Evolutionary conservation across 2,329 filamentous ascomycete genomes (phyloP).

Genomic region (Stagonosporopsis chrysanthemi): DNA sequence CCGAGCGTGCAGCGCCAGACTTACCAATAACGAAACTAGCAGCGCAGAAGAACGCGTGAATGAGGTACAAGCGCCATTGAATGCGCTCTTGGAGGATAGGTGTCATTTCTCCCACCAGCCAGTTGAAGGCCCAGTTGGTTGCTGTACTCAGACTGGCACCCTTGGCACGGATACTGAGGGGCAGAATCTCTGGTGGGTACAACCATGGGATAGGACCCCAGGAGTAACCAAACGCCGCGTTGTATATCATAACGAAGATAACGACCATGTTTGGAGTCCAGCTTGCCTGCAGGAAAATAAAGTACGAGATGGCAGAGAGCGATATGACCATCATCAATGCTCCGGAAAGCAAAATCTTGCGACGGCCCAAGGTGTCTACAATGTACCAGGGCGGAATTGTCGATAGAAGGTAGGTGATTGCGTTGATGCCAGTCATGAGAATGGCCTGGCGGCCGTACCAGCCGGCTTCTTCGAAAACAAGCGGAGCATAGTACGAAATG

Average conservation of each 20-base stretch:
- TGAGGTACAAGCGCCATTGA: constrained; percentile 89
- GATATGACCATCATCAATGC: constrained; percentile 89
- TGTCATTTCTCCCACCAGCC: constrained; percentile 94
- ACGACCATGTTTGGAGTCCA: constrained; percentile 86
- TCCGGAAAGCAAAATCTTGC: constrained; percentile 87
- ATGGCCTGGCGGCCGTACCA: constrained; percentile 91
- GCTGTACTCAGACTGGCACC: constrained; percentile 95
- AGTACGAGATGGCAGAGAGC: constrained; percentile 90
- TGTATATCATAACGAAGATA: constrained; percentile 97
- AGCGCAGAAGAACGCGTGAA: constrained; percentile 97
- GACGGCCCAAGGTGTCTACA: constrained; percentile 89
- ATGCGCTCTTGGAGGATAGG: constrained; percentile 92
- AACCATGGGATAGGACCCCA: constrained; percentile 99
- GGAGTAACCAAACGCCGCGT: constrained; percentile 94
- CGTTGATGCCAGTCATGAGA: constrained; percentile 97
- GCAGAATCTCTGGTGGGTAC: constrained; percentile 98
- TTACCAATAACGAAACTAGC: constrained; percentile 94
- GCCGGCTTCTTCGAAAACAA: constrained; percentile 96
- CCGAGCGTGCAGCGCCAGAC: constrained; percentile 47
- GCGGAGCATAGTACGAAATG: constrained; percentile 97
- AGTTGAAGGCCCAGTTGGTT: constrained; percentile 98
- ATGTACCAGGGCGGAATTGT: constrained; percentile 98
- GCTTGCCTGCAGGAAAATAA: constrained; percentile 84
- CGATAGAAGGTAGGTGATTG: constrained; percentile 86
- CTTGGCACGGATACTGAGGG: constrained; percentile 94